Base-by-base conservation (phyloP, 139 green algal genomes). In the Trebouxia sp. region DNA sequence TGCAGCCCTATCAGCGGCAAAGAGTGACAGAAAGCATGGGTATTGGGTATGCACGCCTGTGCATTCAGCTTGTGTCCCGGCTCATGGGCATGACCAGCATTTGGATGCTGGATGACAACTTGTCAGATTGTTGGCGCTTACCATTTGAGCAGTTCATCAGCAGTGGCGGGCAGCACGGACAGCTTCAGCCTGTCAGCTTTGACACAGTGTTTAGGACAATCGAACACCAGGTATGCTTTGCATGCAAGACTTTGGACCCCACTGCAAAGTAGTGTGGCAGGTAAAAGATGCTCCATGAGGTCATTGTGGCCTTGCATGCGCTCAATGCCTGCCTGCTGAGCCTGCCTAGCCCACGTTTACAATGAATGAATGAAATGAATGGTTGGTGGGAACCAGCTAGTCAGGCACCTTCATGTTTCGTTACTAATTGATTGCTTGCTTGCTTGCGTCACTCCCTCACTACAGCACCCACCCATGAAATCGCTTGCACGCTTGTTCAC, bases 51-150 rank as follows among this genome's bases (percentile, higher is more conserved):
- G n/a, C 14, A 12, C 14, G 51, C 14, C 51, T 65, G 14, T 17
- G 11, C n/a, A 65, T n/a, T 65, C 51, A 65, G 51, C 51, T 65
- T 6, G n/a, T 65, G 26, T 17, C 51, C 20, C 14, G 20, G 11
- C 51, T 65, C 11, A 65, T 65, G 51, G 51, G 51, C 8, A 12
- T 65, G 15, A 32, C 51, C 20, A 65, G 51, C 20, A 65, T 65
- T 32, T 65, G 51, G 51, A 26, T 65, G 51, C 51, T 65, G 51
- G 51, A 65, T n/a, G 51, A 65, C 15, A 65, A 65, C 51, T 32
- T 65, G 6, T 32, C 51, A 65, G 51, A 65, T 17, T 65, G 51
- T 65, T 65, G 51, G 51, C 51, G 51, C n/a, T 17, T 65, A 17
- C 51, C 51, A 8, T 65, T 65, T 65, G 51, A 65, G 51, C 14